Base-by-base conservation (phyloP, 805 yeast species). In the Cyberlindnera mycetangii region DNA sequence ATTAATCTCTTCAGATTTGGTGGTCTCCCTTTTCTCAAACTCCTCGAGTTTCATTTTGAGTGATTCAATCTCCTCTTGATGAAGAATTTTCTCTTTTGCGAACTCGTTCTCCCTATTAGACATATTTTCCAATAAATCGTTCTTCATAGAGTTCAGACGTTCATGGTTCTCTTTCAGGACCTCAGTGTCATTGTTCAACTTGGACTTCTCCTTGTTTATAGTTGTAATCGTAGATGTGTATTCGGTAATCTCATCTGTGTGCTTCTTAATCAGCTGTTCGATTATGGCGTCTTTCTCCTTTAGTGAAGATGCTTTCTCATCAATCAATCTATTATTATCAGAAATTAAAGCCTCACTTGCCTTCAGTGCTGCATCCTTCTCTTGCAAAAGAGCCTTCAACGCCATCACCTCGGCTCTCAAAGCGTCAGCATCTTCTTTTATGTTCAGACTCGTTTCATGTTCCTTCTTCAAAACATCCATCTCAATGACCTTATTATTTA, bases 91-190 rank as follows among this genome's bases (percentile, higher is more conserved):
- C 52, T 85, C 90, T 30, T 68, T 69, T 2, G 70, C 64, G 50
- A 75, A 75, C 39, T 83, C 89, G 10, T 58, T 58, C 52, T 85
- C 89, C 50, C 83, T 75, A 25, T 81, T 74, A 0, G 84, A 67
- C 79, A 86, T 72, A 55, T 83, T 85, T 16, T 82, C 85, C 12
- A 83, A 61, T 18, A 87, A 63, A 52, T 85, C 89, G 24, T 73
- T 69, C 56, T 84, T 85, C 70, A 80, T 72, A 5, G 58, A 46
- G 40, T 56, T 60, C 30, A 58, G 35, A 15, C 50, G 33, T 32
- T 61, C 65, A 30, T 61, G 58, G 16, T 60, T 53, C 33, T 56
- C 59, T 28, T 52, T 53, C 21, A 45, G 32, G 5, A 47, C 46
- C 4, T 42, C 41, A 2, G 53, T 32, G 14, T 48, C 21, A 11